Evolutionary conservation across 805 yeast species (phyloP), one percentile per base, ranked within the genome.

Genomic region (Tetrapisispora iriomotensis): DNA sequence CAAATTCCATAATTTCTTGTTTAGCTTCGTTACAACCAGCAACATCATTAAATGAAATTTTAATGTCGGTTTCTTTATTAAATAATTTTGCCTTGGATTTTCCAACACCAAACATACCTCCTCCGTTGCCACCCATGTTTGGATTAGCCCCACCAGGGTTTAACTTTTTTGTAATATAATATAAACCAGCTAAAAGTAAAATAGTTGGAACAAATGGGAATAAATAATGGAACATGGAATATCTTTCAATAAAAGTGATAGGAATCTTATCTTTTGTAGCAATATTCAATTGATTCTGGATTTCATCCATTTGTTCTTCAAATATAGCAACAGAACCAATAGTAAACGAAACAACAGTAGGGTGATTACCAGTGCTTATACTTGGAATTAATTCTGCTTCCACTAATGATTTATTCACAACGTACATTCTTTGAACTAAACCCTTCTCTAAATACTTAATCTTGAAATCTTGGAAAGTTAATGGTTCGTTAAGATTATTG

Each of bases 1-100:
- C 99, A 70, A 92, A 92, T 62, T 92, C 99, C 95, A 87, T 85
- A 45, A 92, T 88, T 64, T 92, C 99, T 49, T 80, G 90, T 63
- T 92, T 92, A 9, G 98, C 95, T 65, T 92, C 99, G 45, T 80
- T 82, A 70, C 90, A 83, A 38, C 99, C 99, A 1, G 98, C 98
- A 37, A 92, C 98, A 61, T 94, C 97, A 51, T 79, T 75, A 57
- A 92, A 92, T 58, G 79, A 81, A 37, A 86, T 80, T 57, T 84
- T 85, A 45, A 92, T 83, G 46, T 86, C 94, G 2, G 88, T 80
- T 49, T 92, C 96, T 56, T 82, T 84, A 61, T 92, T 90, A 67
- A 90, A 90, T 46, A 79, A 71, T 59, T 86, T 84, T 4, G 97
- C 97, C 41, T 83, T 84, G 29, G 94, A 81, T 58, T 87, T 85